phyloP scores from a whole-genome alignment of 2,329 filamentous ascomycete genomes.

The Microsporum audouinii region DNA sequence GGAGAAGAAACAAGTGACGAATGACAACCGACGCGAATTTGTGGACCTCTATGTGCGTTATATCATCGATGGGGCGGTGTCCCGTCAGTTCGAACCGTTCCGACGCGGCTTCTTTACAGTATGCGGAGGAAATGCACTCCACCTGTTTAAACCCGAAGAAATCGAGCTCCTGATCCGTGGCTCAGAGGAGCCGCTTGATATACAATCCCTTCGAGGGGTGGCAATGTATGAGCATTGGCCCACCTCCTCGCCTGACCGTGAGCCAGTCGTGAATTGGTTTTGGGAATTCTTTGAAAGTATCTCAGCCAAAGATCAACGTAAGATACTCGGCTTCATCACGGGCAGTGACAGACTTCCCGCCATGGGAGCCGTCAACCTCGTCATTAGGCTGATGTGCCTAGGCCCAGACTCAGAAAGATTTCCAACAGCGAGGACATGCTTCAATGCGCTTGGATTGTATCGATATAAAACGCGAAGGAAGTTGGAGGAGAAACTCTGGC shows the following conservation, averaged over 20 bases:
- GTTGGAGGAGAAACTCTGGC: constrained; percentile 64
- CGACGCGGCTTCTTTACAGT: constrained; percentile 89
- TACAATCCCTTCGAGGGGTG: constrained; percentile 61
- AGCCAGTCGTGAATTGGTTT: constrained; percentile 71
- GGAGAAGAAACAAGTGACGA: constrained; percentile 66
- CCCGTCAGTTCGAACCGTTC: constrained; percentile 82
- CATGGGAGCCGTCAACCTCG: constrained; percentile 67
- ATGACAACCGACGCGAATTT: constrained; percentile 70
- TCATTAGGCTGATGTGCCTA: constrained; percentile 63
- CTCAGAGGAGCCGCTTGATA: constrained; percentile 72
- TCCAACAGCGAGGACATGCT: constrained; percentile 81
- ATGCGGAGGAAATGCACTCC: constrained; percentile 76
- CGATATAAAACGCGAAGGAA: constrained; percentile 56
- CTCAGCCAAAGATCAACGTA: constrained; percentile 57
- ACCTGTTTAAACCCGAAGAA: constrained; percentile 78
- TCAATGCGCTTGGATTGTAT: constrained; percentile 72
- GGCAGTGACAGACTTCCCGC: constrained; percentile 84
- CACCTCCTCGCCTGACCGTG: constrained; percentile 40
- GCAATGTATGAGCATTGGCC: constrained; percentile 76
- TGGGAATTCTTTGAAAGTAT: constrained; percentile 69
- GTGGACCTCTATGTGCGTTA: constrained; percentile 75
- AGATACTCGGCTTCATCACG: constrained; percentile 74
- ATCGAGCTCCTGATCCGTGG: constrained; percentile 80
- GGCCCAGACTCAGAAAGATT: constrained; percentile 64
- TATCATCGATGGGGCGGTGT: constrained; percentile 64